These are phyloP conservation scores for Seiridium unicorne DNA, from an alignment of 2,329 filamentous ascomycete genomes.

Conservation along the genomic window DNA sequence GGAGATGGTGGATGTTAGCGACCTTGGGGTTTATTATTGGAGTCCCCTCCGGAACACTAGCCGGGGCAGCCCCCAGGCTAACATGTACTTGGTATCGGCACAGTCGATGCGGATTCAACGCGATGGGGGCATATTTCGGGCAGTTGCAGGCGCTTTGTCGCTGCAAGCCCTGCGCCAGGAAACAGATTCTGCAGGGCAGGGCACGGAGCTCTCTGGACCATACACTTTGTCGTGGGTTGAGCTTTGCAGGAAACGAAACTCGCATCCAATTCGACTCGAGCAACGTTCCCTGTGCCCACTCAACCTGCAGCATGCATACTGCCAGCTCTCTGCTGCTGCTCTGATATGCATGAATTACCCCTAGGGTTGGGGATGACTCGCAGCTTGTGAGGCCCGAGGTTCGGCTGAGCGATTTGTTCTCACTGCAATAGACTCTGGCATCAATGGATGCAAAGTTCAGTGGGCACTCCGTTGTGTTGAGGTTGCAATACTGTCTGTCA, in stretches of 20 bases:
- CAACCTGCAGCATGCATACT: not conserved
- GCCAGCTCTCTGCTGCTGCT: not conserved
- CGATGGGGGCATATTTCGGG: not conserved
- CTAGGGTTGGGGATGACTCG: constrained; percentile 4
- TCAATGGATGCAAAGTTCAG: no score
- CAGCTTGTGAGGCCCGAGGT: not conserved
- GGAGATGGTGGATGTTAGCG: not conserved
- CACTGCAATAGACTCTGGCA: not conserved
- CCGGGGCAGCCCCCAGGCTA: no score
- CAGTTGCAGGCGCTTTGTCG: not conserved
- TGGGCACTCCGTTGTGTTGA: not conserved
- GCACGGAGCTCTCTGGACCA: not conserved
- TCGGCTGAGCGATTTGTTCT: constrained; percentile 1
- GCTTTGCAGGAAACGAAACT: not conserved
- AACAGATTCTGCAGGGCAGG: not conserved
- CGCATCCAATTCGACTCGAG: not conserved
- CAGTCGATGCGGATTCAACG: no score
- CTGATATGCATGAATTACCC: constrained; percentile 3
- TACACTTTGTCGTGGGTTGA: not conserved
- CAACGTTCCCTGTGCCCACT: not conserved
- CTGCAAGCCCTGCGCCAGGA: not conserved
- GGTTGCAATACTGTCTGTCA: not conserved
- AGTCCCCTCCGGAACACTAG: no score
- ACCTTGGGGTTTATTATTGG: no score
- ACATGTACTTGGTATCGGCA: no score